Evolutionary conservation across 768 basidiomycete species (phyloP), one percentile per base, ranked within the genome.

Genomic region (Russula abietina): DNA sequence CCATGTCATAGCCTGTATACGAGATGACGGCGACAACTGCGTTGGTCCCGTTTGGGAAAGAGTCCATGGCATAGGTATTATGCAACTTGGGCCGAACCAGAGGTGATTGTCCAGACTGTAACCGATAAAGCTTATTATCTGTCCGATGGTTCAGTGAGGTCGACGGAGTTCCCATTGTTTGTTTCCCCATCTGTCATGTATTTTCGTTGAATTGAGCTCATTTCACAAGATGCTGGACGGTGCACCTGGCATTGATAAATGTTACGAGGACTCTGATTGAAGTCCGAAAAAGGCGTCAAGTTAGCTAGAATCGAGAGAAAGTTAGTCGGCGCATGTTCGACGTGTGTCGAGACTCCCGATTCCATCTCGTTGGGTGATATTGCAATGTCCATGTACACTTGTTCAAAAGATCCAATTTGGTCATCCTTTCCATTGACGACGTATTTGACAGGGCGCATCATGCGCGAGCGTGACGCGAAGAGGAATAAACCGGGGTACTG

Each of bases 1-100:
- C 97, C 97, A 99, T 99, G 74, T 99, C 97, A 75, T 99, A 99
- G 4, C 97, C 97, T 4, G 97, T 99, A 72, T 99, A 99, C 0
- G 97, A 99, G 69, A 99, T 98, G 71, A 99, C 97, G n/a, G 97
- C 97, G 54, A 99, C 97, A 63, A 99, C 80, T 22, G 97, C 97
- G 73, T 99, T 99, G 50, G 90, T 98, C 17, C 97, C 97, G 69
- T 95, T 98, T 1, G 97, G 97, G 82, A 94, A 99, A 36, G 91
- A 85, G 75, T 99, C 97, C 90, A 99, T 97, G 50, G 91, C 96
- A 75, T 98, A 99, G 4, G 87, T 85, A 71, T 94, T 89, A 77
- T 98, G 93, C 46, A 98, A 75, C 28, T 78, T 82, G 14, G 97
- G 97, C 36, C 97, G 90, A 38, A 98, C 97, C 66, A 98, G 80